A percentile compares a stretch with the other conserved stretches of the same genome.
These are phyloP conservation scores for Aegilops bicornis DNA, from an alignment of 176 grass and related monocot species.

Conservation along the genomic window DNA sequence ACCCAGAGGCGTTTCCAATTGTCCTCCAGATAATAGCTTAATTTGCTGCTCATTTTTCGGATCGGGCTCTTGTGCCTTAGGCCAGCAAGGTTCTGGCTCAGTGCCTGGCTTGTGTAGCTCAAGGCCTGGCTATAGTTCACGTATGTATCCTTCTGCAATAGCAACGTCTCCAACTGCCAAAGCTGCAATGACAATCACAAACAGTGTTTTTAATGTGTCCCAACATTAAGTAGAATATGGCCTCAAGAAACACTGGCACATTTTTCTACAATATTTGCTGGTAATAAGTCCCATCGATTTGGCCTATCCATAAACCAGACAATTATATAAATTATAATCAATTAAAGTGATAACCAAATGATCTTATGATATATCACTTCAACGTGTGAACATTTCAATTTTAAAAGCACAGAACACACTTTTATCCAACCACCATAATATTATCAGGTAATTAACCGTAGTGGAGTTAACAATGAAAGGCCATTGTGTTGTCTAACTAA, in stretches of 20 bases:
- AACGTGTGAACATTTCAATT: not conserved
- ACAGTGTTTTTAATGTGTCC: not conserved
- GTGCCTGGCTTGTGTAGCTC: conserved; percentile 82
- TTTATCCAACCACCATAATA: not conserved
- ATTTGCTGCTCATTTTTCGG: conserved; percentile 63
- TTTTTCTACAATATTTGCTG: not conserved
- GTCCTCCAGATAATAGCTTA: conserved; percentile 89
- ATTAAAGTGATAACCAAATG: not conserved
- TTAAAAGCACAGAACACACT: not conserved
- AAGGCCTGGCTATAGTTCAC: conserved; percentile 87
- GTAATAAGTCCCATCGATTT: not conserved
- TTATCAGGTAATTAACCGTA: not conserved
- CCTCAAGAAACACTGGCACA: not conserved
- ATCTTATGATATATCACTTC: not conserved
- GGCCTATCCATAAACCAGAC: not conserved
- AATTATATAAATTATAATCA: not conserved
- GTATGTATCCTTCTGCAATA: conserved; percentile 92
- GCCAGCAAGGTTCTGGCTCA: conserved; percentile 74
- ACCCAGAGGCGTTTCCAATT: conserved; percentile 98
- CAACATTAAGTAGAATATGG: not conserved
- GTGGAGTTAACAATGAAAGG: not conserved
- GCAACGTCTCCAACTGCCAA: conserved; percentile 90
- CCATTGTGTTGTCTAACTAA: not conserved
- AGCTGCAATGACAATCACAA: conserved; percentile 54
- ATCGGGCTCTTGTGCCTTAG: conserved; percentile 62